Evolutionary conservation across 139 green algal genomes (phyloP), one percentile per base, ranked within the genome.

Genomic region (Yamagishiella unicocca): DNA sequence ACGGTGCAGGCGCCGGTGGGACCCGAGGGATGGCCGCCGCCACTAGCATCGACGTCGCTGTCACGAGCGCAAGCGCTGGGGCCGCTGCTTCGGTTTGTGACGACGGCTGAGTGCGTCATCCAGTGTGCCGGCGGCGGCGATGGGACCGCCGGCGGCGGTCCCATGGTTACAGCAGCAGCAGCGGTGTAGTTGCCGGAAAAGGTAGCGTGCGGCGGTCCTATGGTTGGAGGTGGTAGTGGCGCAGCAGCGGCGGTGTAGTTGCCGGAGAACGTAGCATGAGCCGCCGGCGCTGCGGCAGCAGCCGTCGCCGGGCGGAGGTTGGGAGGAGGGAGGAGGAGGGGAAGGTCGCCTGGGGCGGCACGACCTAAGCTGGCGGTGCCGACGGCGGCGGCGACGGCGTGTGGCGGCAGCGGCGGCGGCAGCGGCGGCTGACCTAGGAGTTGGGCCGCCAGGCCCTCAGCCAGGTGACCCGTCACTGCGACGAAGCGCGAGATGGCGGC

Each of bases 361-460:
- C 29, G 2, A n/a, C 62, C 7, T 17, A 29, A 17, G 29, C n/a
- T 3, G 6, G 29, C 6, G 62, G 12, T 71, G 62, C n/a, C 21
- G 62, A 42, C 6, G n/a, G 62, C 4, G 4, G 12, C 62, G 14
- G 29, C 29, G 29, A 8, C 29, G 29, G 7, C 7, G 62, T 71
- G 50, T 9, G 33, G 33, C 6, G 75, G 75, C 17, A 50, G 75
- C 33, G 53, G 33, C 1, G 53, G n/a, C 35, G 75, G 75, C 50
- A 50, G 33, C 9, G 6, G 50, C 33, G 50, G 22, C 53, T 67
- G 33, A 21, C 76, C 76, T 38, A 83, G 54, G 33, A 83, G 37
- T 21, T 83, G 35, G 29, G 53, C 76, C 35, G 76, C 76, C 76
- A 83, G 53, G 7, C 76, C 54, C 27, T 83, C 76, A 3, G 54